A percentile compares a stretch with the other conserved stretches of the same genome.
Conservation (phyloP, 2,329 filamentous ascomycete species). For the Fusarium siculi region DNA sequence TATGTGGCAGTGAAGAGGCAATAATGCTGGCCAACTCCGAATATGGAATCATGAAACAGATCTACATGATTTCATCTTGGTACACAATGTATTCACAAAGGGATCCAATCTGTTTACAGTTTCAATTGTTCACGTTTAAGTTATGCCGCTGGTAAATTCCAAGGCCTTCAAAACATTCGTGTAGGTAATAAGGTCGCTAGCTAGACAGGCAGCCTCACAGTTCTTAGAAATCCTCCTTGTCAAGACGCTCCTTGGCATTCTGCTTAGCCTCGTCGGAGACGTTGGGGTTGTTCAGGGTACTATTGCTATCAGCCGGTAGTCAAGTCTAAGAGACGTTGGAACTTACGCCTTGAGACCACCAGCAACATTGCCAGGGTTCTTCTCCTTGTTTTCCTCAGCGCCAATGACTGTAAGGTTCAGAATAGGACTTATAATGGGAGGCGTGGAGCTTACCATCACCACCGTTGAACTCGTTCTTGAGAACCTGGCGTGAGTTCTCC, state of each 20-base stretch:
- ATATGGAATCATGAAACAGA: background rate
- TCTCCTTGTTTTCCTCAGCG: constrained; percentile 51
- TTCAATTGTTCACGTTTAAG: background rate
- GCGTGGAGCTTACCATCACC: constrained; percentile 47
- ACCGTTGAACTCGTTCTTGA: constrained; percentile 61
- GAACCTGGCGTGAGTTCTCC: constrained; percentile 63
- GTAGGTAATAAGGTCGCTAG: background rate
- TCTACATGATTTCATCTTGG: background rate
- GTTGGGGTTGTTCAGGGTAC: constrained; percentile 66
- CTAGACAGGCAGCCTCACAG: background rate
- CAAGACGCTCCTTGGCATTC: constrained; percentile 62
- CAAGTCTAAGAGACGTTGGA: too few relatives aligned
- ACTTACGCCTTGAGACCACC: constrained; percentile 63
- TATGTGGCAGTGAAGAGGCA: background rate
- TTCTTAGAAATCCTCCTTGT: constrained; percentile 41
- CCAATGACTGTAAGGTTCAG: constrained; percentile 42
- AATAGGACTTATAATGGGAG: background rate
- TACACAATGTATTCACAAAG: background rate
- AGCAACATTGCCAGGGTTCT: constrained; percentile 65
- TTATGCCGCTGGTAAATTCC: background rate
- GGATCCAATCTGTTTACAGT: background rate
- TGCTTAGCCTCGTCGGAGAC: constrained; percentile 67
- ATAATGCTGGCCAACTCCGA: too few relatives aligned
- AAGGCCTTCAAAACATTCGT: background rate
- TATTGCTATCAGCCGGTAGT: constrained; percentile 28